These are phyloP conservation scores for Aspergillus tanneri DNA, from an alignment of 2,329 filamentous ascomycete genomes.

Conservation along the genomic window DNA sequence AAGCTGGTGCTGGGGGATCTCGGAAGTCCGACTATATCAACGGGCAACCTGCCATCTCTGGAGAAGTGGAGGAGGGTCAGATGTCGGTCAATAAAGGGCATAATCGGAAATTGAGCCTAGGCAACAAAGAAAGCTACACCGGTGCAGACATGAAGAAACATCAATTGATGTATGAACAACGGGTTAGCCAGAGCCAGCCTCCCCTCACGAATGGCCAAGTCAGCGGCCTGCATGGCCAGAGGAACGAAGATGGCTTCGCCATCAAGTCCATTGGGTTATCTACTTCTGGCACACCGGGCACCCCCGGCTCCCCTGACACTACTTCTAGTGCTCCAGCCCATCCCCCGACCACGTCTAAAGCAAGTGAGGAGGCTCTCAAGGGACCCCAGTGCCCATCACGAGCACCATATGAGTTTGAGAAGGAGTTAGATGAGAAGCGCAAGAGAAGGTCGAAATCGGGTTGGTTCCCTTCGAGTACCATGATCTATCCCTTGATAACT, in stretches of 20 bases:
- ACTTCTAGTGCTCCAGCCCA: neutral
- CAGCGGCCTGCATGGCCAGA: too few species aligned
- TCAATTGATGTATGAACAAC: neutral
- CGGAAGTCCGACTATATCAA: too few species aligned
- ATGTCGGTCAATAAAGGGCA: too few species aligned
- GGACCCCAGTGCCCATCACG: constrained; percentile 29
- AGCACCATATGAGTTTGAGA: constrained; percentile 30
- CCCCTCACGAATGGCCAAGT: too few species aligned
- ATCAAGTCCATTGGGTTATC: neutral
- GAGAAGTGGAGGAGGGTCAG: too few species aligned
- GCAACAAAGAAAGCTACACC: neutral
- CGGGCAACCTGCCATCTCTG: neutral
- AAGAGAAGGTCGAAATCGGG: neutral
- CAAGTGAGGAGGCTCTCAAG: constrained; percentile 31
- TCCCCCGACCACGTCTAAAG: constrained; percentile 5
- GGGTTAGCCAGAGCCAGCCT: too few species aligned
- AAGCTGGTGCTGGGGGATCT: too few species aligned
- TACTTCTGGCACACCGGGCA: neutral
- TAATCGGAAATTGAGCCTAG: neutral
- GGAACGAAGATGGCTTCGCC: too few species aligned
- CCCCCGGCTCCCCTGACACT: neutral
- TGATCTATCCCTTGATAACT: neutral
- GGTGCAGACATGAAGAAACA: neutral
- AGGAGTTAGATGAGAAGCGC: constrained; percentile 20
- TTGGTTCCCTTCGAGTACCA: neutral